phyloP scores from a whole-genome alignment of 2,329 filamentous ascomycete genomes.

The Purpureocillium lavendulum region DNA sequence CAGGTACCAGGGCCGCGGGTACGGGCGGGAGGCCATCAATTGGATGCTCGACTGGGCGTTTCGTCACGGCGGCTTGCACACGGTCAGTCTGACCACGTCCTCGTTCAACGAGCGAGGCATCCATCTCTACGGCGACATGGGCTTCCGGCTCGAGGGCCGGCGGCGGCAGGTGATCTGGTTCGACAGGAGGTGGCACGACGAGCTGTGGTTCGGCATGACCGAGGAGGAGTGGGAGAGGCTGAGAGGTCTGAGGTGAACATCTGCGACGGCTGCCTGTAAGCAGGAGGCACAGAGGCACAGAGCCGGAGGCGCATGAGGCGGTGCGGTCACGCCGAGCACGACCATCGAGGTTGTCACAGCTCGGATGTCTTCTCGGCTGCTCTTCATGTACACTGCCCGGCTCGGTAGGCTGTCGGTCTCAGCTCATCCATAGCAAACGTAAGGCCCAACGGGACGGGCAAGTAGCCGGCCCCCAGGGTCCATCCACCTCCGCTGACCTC shows the following conservation, averaged over 20 bases:
- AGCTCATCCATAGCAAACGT: too few species aligned
- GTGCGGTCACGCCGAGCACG: too few species aligned
- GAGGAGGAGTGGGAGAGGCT: slow-evolving; percentile 25
- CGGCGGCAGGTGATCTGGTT: slow-evolving; percentile 19
- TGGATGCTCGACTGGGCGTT: slow-evolving; percentile 41
- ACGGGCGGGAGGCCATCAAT: slow-evolving; percentile 35
- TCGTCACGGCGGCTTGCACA: slow-evolving; percentile 30
- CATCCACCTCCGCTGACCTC: too few species aligned
- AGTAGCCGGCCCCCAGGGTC: too few species aligned
- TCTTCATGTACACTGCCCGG: too few species aligned
- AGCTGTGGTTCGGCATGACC: slow-evolving; percentile 25
- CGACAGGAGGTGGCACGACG: slow-evolving; percentile 31
- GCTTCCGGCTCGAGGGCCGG: slow-evolving; percentile 34
- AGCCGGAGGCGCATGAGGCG: too few species aligned
- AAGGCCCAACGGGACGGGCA: too few species aligned
- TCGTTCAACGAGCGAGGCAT: slow-evolving; percentile 32
- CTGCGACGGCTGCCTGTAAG: too few species aligned
- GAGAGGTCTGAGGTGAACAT: slow-evolving; percentile 2
- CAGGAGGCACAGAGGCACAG: too few species aligned
- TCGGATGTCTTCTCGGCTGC: too few species aligned
- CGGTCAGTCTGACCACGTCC: slow-evolving; percentile 29
- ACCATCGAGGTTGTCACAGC: too few species aligned
- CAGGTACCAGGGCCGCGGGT: slow-evolving; percentile 28
- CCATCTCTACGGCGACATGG: slow-evolving; percentile 32
- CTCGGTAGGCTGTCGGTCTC: too few species aligned